These are phyloP conservation scores for Royoungia palumana DNA, from an alignment of 768 basidiomycete genomes.

Conservation along the genomic window DNA sequence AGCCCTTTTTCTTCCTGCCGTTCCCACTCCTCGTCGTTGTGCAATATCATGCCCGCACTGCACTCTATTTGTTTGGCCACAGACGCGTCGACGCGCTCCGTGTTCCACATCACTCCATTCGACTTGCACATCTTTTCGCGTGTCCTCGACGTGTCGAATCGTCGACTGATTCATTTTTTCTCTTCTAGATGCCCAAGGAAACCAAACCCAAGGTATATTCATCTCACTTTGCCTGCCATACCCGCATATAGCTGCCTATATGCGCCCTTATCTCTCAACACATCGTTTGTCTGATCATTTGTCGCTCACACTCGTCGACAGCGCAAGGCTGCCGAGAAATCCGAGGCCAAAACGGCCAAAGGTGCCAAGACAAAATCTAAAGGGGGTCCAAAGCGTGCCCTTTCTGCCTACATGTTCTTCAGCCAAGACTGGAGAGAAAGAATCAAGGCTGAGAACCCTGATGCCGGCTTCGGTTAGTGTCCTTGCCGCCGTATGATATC, in stretches of 20 bases:
- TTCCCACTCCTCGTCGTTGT: conserved; percentile 26
- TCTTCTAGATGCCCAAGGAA: conserved; percentile 74
- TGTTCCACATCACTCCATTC: conserved; percentile 27
- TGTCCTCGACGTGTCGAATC: conserved; percentile 39
- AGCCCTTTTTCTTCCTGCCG: conserved; percentile 8
- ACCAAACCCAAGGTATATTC: conserved; percentile 63
- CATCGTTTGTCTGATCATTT: background rate
- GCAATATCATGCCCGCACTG: conserved; percentile 17
- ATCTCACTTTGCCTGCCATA: background rate
- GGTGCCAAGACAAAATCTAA: conserved; percentile 74
- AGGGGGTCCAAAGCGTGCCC: conserved; percentile 74
- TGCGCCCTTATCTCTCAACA: conserved; percentile 11
- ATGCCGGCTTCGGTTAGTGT: conserved; percentile 80
- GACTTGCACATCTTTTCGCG: conserved; percentile 30
- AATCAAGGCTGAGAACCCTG: conserved; percentile 95
- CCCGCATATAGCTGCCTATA: conserved; percentile 16
- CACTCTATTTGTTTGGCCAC: conserved; percentile 35
- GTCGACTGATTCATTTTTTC: conserved; percentile 33
- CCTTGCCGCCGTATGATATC: background rate
- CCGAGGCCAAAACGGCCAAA: conserved; percentile 48
- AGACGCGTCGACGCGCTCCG: conserved; percentile 36
- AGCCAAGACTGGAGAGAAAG: conserved; percentile 92
- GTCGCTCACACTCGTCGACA: conserved; percentile 26
- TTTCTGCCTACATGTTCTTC: conserved; percentile 99
- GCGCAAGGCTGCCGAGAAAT: conserved; percentile 77